Evolutionary conservation across 2,329 filamentous ascomycete species (phyloP).

Genomic region (Penicillium sp.): DNA sequence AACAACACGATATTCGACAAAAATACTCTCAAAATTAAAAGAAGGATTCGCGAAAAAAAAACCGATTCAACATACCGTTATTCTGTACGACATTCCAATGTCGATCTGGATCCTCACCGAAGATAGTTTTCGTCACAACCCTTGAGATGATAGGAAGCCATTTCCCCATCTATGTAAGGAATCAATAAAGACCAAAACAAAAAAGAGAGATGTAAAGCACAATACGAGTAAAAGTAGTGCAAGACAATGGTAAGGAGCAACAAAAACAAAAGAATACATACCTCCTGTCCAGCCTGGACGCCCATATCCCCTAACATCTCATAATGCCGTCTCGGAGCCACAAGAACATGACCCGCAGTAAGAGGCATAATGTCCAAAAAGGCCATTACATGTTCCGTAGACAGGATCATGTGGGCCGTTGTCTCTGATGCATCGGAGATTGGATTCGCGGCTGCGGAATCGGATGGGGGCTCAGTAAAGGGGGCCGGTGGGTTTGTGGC

Average conservation of each 20-base stretch:
- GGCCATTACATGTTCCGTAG: slow-evolving; percentile 74
- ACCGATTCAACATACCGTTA: slow-evolving; percentile 58
- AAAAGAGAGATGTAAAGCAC: not conserved
- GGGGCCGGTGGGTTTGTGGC: slow-evolving; percentile 48
- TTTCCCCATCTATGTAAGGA: slow-evolving; percentile 41
- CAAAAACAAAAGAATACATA: slow-evolving; percentile 49
- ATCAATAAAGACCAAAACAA: not conserved
- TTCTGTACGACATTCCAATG: slow-evolving; percentile 99
- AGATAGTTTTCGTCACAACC: slow-evolving; percentile 70
- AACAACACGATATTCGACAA: not conserved
- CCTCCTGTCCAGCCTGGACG: slow-evolving; percentile 62
- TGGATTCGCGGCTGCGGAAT: slow-evolving; percentile 17
- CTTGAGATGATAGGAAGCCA: slow-evolving; percentile 60
- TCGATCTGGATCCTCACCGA: slow-evolving; percentile 42
- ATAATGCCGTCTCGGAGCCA: slow-evolving; percentile 75
- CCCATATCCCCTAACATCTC: slow-evolving; percentile 74
- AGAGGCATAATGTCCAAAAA: slow-evolving; percentile 95
- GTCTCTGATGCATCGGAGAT: slow-evolving; percentile 2
- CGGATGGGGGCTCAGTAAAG: slow-evolving; percentile 26
- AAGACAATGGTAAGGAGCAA: not conserved
- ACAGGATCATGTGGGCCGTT: slow-evolving; percentile 65
- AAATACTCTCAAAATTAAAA: not conserved
- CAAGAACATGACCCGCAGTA: slow-evolving; percentile 76
- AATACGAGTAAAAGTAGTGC: not conserved
- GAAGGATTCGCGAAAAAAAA: not conserved